Evolutionary conservation across 768 basidiomycete species (phyloP).

Genomic region (Peribolospora kevripleyi): DNA sequence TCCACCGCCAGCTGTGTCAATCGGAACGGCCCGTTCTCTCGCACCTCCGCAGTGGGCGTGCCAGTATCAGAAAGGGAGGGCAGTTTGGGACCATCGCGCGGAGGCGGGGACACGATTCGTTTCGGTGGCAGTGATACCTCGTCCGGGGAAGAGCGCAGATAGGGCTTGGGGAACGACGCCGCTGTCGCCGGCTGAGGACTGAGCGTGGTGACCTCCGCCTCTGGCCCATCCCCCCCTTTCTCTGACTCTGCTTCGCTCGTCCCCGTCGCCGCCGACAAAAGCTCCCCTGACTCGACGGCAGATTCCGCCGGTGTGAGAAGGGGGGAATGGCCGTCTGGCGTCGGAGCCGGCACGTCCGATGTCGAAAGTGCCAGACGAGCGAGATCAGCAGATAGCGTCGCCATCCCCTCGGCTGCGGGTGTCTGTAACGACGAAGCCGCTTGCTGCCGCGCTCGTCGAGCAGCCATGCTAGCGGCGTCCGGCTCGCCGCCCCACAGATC

Average conservation of each 20-base stretch:
- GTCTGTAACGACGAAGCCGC: no score
- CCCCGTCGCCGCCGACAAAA: neutral
- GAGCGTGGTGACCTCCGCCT: neutral
- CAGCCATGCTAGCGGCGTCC: neutral
- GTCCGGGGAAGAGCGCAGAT: neutral
- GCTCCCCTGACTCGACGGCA: neutral
- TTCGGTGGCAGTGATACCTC: neutral
- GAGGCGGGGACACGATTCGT: neutral
- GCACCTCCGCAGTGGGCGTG: no score
- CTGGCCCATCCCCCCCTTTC: no score
- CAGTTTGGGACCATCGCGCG: no score
- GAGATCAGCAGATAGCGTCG: no score
- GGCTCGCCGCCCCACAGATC: conserved; percentile 31
- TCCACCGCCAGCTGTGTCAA: conserved; percentile 73
- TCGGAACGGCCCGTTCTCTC: conserved; percentile 29
- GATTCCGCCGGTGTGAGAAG: neutral
- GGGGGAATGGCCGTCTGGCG: no score
- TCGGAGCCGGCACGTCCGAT: no score
- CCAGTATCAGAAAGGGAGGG: no score
- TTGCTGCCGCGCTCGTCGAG: no score
- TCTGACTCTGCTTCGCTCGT: no score
- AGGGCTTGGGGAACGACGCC: neutral
- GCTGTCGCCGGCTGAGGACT: neutral
- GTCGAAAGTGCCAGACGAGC: no score
- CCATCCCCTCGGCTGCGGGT: no score